Conservation (phyloP, 2,329 filamentous ascomycete genomes). For the Apiospora marii region DNA sequence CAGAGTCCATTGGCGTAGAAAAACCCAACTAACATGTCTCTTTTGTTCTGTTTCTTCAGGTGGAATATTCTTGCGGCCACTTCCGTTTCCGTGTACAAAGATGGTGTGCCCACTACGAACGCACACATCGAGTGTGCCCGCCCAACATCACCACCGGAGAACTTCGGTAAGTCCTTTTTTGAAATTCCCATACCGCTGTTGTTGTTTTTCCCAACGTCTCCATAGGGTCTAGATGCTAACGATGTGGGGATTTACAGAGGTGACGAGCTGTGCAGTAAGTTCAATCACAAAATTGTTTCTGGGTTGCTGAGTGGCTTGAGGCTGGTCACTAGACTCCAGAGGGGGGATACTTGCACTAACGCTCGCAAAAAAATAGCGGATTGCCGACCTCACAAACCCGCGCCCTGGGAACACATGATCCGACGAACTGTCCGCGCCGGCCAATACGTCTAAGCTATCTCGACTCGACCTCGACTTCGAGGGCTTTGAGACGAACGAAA, state of each 20-base stretch:
- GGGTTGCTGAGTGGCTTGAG: slow-evolving; percentile 25
- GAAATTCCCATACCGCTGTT: background rate
- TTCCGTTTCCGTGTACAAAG: slow-evolving; percentile 43
- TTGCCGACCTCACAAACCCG: slow-evolving; percentile 40
- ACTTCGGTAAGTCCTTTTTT: slow-evolving; percentile 37
- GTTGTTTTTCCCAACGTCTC: background rate
- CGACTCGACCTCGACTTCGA: background rate
- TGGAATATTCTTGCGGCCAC: slow-evolving; percentile 45
- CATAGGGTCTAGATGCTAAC: background rate
- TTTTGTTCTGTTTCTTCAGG: slow-evolving; percentile 29
- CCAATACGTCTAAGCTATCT: slow-evolving; percentile 35
- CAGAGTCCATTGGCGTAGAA: too few species aligned
- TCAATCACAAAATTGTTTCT: slow-evolving; percentile 24
- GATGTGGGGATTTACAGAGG: slow-evolving; percentile 33
- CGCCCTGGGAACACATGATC: slow-evolving; percentile 44
- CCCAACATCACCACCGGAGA: slow-evolving; percentile 43
- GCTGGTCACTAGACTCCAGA: background rate
- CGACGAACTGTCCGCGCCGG: slow-evolving; percentile 38
- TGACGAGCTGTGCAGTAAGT: slow-evolving; percentile 43
- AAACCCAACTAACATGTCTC: background rate
- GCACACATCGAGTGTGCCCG: slow-evolving; percentile 42
- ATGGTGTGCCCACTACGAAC: slow-evolving; percentile 44
- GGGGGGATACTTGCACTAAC: slow-evolving; percentile 11
- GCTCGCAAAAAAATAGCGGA: slow-evolving; percentile 34
- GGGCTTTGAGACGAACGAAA: background rate